Evolutionary conservation across 257 asterid genomes (phyloP).

Genomic region (Verbena officinalis): DNA sequence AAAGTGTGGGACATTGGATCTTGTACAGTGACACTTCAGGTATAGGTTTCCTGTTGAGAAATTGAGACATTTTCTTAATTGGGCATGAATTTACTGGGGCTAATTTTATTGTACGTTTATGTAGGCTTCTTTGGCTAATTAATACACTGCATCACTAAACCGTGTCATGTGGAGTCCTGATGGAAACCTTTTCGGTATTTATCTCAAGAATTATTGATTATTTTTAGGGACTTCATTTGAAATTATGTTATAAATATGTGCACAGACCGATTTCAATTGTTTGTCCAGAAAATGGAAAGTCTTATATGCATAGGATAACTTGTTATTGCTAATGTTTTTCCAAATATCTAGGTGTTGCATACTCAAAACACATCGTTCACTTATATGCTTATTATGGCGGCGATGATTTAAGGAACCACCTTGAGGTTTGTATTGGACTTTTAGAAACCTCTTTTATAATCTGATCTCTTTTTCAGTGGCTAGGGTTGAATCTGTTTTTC

Average conservation of each 20-base stretch:
- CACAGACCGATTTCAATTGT: neutral
- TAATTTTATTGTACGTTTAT: conserved; percentile 25
- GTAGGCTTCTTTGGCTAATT: conserved; percentile 61
- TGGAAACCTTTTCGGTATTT: conserved; percentile 58
- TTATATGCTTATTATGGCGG: conserved; percentile 49
- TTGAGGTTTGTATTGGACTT: conserved; percentile 52
- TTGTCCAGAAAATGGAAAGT: conserved; percentile 12
- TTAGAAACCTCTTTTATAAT: conserved; percentile 3
- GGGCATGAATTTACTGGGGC: conserved; percentile 14
- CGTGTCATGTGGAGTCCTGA: conserved; percentile 73
- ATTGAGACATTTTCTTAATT: conserved; percentile 6
- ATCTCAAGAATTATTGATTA: conserved; percentile 1
- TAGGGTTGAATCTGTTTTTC: conserved; percentile 21
- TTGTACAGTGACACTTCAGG: conserved; percentile 64
- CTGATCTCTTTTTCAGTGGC: neutral
- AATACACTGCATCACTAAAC: conserved; percentile 61
- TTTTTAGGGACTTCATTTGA: neutral
- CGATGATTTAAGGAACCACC: conserved; percentile 52
- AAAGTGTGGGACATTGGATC: conserved; percentile 62
- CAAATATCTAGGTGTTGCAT: conserved; percentile 61
- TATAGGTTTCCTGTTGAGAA: conserved; percentile 21
- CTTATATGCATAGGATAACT: neutral
- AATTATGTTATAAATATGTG: conserved; percentile 3
- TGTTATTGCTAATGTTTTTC: conserved; percentile 12
- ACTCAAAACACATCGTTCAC: conserved; percentile 77